These are phyloP conservation scores for Xylaria sp. DNA, from an alignment of 2,329 filamentous ascomycete genomes.

Conservation along the genomic window DNA sequence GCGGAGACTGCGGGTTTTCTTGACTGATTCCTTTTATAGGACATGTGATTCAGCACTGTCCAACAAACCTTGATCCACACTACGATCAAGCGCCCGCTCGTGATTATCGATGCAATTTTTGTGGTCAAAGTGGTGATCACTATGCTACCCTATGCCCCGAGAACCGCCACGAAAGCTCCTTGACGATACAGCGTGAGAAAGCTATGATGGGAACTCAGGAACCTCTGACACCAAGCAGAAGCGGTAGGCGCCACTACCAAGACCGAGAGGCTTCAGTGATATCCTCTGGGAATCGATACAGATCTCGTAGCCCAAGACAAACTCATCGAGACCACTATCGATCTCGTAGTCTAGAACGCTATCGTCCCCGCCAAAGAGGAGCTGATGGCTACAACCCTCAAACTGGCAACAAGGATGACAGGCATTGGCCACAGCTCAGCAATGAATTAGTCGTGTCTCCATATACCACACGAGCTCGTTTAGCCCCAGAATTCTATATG, in stretches of 20 bases:
- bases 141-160: conserved; percentile 52
- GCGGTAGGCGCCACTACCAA: background rate
- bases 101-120: conserved; percentile 51
- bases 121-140: conserved; percentile 50
- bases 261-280: background rate
- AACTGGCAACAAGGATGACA: conserved; percentile 14
- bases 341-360: conserved; percentile 24
- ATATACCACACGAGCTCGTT: conserved; percentile 34
- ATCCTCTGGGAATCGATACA: background rate
- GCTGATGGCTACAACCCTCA: conserved; percentile 27
- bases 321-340: conserved; percentile 15
- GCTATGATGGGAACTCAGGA: conserved; percentile 1
- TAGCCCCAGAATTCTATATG: conserved; percentile 25
- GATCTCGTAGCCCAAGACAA: conserved; percentile 19
- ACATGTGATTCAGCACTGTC: conserved; percentile 53
- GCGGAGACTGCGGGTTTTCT: background rate
- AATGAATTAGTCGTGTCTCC: conserved; percentile 33
- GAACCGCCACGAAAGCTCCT: conserved; percentile 48
- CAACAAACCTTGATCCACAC: conserved; percentile 55
- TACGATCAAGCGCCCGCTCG: conserved; percentile 49
- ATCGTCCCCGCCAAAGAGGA: background rate
- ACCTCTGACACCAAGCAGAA: conserved; percentile 18
- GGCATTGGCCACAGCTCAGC: background rate
- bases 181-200: conserved; percentile 48
- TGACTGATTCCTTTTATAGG: conserved; percentile 46